Conservation (phyloP, 164 flowering plant species). For the Chimonanthus salicifolius region DNA sequence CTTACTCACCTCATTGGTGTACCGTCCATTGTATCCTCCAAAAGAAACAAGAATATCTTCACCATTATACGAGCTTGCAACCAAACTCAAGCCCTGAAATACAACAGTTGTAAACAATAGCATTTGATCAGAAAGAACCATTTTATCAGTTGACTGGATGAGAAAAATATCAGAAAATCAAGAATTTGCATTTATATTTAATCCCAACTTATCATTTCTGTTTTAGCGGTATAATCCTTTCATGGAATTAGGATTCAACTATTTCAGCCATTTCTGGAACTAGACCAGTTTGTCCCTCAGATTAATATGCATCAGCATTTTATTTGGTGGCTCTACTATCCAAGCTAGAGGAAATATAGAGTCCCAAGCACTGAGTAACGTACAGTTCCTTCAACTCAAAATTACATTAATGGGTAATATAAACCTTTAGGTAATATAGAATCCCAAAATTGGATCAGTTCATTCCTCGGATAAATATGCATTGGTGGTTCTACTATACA, state of each 20-base stretch:
- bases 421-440: too few relatives aligned
- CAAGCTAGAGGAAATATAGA: too few relatives aligned
- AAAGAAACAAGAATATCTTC: constrained; percentile 88
- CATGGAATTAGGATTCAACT: too few relatives aligned
- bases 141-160: neutral
- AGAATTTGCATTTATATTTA: neutral
- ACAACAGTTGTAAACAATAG: neutral
- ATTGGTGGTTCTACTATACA: too few relatives aligned
- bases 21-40: constrained; percentile 98
- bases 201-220: neutral
- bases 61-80: constrained; percentile 66
- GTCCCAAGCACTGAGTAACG: too few relatives aligned
- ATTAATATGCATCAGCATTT: too few relatives aligned
- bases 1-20: constrained; percentile 81
- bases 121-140: constrained; percentile 7
- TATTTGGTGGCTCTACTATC: too few relatives aligned
- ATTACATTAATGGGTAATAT: too few relatives aligned
- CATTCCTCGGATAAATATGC: too few relatives aligned
- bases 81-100: constrained; percentile 89
- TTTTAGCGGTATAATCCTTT: too few relatives aligned
- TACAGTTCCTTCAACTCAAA: too few relatives aligned
- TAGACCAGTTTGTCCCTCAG: neutral
- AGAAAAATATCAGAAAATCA: neutral
- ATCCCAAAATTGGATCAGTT: too few relatives aligned
- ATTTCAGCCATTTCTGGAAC: neutral